Conservation (phyloP, 2,329 filamentous ascomycete species). For the Aspergillus tubingensis region DNA sequence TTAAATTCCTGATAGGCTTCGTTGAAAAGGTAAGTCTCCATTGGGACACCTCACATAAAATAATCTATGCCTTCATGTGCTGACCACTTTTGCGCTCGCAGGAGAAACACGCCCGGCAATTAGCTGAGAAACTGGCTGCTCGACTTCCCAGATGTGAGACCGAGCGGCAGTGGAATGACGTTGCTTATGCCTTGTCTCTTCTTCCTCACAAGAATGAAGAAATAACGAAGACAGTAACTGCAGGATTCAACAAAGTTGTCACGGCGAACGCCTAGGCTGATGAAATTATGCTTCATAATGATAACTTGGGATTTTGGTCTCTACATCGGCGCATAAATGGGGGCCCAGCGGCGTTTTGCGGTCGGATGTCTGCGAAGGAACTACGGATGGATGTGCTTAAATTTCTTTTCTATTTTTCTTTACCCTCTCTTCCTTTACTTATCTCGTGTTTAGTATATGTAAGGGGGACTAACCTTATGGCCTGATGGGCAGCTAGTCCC, state of each 20-base stretch:
- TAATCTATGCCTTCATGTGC: not conserved
- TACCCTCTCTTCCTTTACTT: no score
- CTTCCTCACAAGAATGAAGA: conserved; percentile 70
- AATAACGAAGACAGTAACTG: conserved; percentile 44
- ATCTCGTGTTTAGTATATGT: no score
- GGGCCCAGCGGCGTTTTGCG: not conserved
- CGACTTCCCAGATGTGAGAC: conserved; percentile 82
- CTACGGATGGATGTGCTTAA: not conserved
- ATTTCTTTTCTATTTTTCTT: no score
- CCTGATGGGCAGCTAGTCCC: not conserved
- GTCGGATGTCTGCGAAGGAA: not conserved
- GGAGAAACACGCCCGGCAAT: conserved; percentile 96
- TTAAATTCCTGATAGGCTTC: conserved; percentile 92
- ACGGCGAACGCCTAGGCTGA: conserved; percentile 57
- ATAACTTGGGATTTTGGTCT: not conserved
- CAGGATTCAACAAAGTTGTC: conserved; percentile 64
- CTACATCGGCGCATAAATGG: not conserved
- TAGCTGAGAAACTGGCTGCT: conserved; percentile 88
- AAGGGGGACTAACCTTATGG: no score
- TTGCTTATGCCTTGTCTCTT: conserved; percentile 85
- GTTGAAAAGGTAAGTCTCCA: conserved; percentile 78
- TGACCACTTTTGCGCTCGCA: conserved; percentile 39
- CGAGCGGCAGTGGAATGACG: conserved; percentile 96
- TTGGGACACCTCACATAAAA: not conserved
- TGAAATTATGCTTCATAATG: not conserved